Evolutionary conservation across 2,329 filamentous ascomycete species (phyloP).

Genomic region (Pleomassaria siparia): DNA sequence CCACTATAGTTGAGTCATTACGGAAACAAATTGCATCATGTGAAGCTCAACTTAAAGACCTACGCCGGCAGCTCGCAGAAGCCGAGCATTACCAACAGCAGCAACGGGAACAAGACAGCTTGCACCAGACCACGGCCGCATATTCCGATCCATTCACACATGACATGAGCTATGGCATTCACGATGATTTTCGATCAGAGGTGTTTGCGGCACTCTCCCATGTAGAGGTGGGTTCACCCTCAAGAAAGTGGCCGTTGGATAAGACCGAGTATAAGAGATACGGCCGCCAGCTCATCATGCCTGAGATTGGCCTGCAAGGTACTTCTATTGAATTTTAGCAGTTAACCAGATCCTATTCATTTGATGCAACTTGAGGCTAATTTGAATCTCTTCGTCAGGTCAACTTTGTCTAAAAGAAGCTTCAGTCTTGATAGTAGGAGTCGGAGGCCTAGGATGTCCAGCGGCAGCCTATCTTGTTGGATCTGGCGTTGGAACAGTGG

Average conservation of each 20-base stretch:
- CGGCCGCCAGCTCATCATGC: constrained; percentile 86
- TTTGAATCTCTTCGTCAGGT: constrained; percentile 51
- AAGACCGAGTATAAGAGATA: constrained; percentile 81
- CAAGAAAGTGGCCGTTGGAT: constrained; percentile 63
- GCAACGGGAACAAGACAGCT: constrained; percentile 16
- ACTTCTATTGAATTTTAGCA: constrained; percentile 10
- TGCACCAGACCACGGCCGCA: constrained; percentile 20
- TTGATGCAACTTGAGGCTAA: neutral
- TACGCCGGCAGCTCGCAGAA: constrained; percentile 46
- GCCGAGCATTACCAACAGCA: constrained; percentile 42
- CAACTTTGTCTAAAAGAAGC: constrained; percentile 73
- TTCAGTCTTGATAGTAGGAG: constrained; percentile 78
- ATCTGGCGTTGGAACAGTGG: constrained; percentile 80
- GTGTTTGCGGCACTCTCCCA: constrained; percentile 41
- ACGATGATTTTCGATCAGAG: constrained; percentile 47
- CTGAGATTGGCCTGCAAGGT: constrained; percentile 77
- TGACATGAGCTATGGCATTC: constrained; percentile 45
- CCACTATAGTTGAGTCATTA: constrained; percentile 39
- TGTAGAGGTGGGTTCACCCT: constrained; percentile 9
- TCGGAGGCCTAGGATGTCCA: constrained; percentile 88
- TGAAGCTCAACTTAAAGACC: constrained; percentile 44
- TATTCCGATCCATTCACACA: constrained; percentile 30
- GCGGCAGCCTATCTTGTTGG: constrained; percentile 91
- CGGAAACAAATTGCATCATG: constrained; percentile 46
- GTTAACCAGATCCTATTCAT: neutral